Evolutionary conservation across 352 stramenopile species (phyloP), one percentile per base, ranked within the genome.

Genomic region (Peronospora farinosa): DNA sequence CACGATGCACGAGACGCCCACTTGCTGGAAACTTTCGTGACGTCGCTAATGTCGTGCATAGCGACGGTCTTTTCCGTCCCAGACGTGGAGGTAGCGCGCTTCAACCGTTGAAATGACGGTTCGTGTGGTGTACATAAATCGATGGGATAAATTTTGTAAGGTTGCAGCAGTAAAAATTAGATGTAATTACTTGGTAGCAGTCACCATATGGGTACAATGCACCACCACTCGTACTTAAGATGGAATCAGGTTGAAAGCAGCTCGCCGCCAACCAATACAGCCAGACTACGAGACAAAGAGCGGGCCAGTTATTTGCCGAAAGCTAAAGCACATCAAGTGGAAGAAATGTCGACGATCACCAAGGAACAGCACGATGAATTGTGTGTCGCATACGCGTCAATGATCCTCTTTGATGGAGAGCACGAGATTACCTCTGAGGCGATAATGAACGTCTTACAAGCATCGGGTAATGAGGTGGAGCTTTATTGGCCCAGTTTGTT

Each of bases 321-420:
- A 75, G 55, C 62, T 51, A 65, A 45, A 62, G 54, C 54, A 63
- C 48, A 60, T 28, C 63, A 70, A 72, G 69, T 56, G 58, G 57
- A 73, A 79, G 54, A 65, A 90, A 86, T 27, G 78, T 77, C 71
- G 65, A 73, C 64, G 56, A 73, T 92, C 62, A 77, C 57, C 64
- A 89, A 89, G 74, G 81, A 92, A 71, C 74, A 88, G 61, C 78
- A 92, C 67, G 81, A 92, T 55, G 81, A 92, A 76, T 69, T 92
- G 38, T 81, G 69, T 74, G 78, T 88, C 51, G 68, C 81, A 43
- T 92, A 92, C 73, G 81, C 81, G 11, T 85, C 81, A 46, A 69
- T 92, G 60, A 78, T 90, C 60, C 77, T 92, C 58, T 88, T 89
- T 60, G 81, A 92, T 55, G 81, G 74, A 28, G 81, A 90, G 55